Base-by-base conservation (phyloP, 441 rosid genomes). In the Flueggea neowawraea region DNA sequence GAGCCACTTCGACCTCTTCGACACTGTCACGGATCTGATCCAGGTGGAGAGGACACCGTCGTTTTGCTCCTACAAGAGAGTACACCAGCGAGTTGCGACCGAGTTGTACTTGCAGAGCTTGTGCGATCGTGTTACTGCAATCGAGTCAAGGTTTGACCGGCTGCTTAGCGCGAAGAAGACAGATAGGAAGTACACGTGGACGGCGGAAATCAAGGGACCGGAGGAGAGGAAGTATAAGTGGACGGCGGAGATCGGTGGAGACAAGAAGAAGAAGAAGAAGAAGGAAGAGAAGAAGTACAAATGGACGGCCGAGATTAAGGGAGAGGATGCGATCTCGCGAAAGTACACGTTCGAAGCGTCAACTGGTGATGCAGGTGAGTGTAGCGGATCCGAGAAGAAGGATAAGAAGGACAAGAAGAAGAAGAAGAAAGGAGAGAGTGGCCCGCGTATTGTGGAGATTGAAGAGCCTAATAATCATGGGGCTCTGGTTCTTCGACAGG, bases 241-340 rank as follows among this genome's bases (percentile, higher is more conserved):
- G 84, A 80, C 69, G 60, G 80, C 90, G 31, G 97, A 85, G 81
- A 66, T 85, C 55, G 75, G 69, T 53, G 81, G 72, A 16, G 82
- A n/a, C n/a, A n/a, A n/a, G n/a, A n/a, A n/a, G n/a, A n/a, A 74
- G 70, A 74, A 79, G 51, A 75, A n/a, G n/a, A n/a, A 70, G 64
- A 75, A 68, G 72, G 53, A 73, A 52, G 73, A 72, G 69, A 84
- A 73, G 80, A 84, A 74, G 68, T 87, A 83, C 56, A 86, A 80
- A 64, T 89, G 96, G 95, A 77, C 79, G 57, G 82, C 93, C 50
- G 92, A 91, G 84, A 49, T 89, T 52, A 87, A 89, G 74, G 83
- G 81, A 4, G 84, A 84, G 68, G 88, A 73, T 22, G 80, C 39
- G 11, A 57, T 73, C 65, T 68, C 70, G 28, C 70, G 87, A 58